Conservation (phyloP, 2,329 filamentous ascomycete genomes). For the Aspergillus ruber region DNA sequence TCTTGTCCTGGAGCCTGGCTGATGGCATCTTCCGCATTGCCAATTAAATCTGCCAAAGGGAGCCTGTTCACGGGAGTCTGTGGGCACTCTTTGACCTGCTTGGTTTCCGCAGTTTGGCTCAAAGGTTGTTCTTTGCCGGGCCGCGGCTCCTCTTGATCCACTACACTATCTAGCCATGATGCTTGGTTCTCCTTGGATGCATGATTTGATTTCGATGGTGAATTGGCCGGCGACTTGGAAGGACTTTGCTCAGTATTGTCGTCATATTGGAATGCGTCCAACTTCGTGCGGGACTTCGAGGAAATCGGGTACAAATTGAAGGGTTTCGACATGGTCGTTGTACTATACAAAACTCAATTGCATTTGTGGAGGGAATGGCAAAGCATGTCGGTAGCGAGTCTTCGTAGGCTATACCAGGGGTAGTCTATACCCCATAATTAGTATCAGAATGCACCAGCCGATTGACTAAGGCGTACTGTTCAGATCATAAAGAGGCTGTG, state of each 20-base stretch:
- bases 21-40: conserved; percentile 53
- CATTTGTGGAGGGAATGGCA: conserved; percentile 13
- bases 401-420: not conserved
- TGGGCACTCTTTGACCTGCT: conserved; percentile 37
- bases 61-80: conserved; percentile 55
- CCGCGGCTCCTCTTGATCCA: conserved; percentile 17
- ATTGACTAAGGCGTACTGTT: not conserved
- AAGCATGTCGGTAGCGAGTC: conserved; percentile 18
- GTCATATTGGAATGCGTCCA: conserved; percentile 49
- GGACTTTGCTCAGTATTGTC: conserved; percentile 27
- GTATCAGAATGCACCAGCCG: not conserved
- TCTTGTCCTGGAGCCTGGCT: conserved; percentile 42
- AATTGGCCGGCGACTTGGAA: conserved; percentile 17
- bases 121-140: conserved; percentile 12
- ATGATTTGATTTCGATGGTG: conserved; percentile 19
- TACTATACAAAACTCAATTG: conserved; percentile 11
- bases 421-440: not conserved
- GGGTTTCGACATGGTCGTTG: conserved; percentile 19
- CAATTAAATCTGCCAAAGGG: conserved; percentile 55
- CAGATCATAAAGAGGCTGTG: not conserved
- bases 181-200: conserved; percentile 42
- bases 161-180: conserved; percentile 30
- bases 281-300: conserved; percentile 47
- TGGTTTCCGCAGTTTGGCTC: conserved; percentile 18
- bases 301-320: conserved; percentile 37